Percentiles rank a stretch among this genome's conserved stretches.
Evolutionary conservation across 2,329 filamentous ascomycete genomes (phyloP).

Genomic region (Aspergillus quadrilineatus): DNA sequence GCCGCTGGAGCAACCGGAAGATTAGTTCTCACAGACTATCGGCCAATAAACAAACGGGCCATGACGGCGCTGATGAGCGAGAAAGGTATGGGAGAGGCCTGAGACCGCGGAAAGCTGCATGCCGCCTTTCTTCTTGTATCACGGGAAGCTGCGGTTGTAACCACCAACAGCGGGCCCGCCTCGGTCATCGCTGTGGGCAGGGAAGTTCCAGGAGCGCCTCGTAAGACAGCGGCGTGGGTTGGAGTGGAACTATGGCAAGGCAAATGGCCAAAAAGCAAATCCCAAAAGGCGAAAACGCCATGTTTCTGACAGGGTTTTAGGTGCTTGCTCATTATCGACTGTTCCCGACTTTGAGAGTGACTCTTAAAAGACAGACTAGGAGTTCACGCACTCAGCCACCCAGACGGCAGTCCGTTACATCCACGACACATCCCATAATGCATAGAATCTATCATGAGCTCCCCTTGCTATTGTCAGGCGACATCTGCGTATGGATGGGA

Average conservation of each 20-base stretch:
- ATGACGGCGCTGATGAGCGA: slow-evolving; percentile 22
- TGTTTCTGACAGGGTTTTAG: slow-evolving; percentile 6
- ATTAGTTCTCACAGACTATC: slow-evolving; percentile 19
- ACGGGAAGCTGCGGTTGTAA: slow-evolving; percentile 26
- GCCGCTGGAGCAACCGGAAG: slow-evolving; percentile 24
- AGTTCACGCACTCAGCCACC: background rate
- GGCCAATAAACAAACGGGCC: slow-evolving; percentile 25
- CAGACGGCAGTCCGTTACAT: slow-evolving; percentile 8
- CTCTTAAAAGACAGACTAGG: background rate
- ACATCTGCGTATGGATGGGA: slow-evolving; percentile 12
- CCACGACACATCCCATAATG: background rate
- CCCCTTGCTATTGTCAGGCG: slow-evolving; percentile 17
- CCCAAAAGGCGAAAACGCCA: background rate
- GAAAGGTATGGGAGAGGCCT: slow-evolving; percentile 31
- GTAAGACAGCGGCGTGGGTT: slow-evolving; percentile 15
- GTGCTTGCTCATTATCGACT: background rate
- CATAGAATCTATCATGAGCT: slow-evolving; percentile 10
- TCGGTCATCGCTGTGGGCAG: slow-evolving; percentile 16
- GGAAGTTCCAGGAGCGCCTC: slow-evolving; percentile 10
- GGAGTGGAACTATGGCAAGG: slow-evolving; percentile 10
- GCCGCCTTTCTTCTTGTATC: slow-evolving; percentile 27
- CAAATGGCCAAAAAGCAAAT: slow-evolving; percentile 1
- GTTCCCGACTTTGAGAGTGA: background rate
- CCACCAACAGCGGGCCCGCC: slow-evolving; percentile 24
- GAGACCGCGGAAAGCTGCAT: slow-evolving; percentile 36